phyloP scores from a whole-genome alignment of 805 yeast genomes.

The Metschnikowia matae region DNA sequence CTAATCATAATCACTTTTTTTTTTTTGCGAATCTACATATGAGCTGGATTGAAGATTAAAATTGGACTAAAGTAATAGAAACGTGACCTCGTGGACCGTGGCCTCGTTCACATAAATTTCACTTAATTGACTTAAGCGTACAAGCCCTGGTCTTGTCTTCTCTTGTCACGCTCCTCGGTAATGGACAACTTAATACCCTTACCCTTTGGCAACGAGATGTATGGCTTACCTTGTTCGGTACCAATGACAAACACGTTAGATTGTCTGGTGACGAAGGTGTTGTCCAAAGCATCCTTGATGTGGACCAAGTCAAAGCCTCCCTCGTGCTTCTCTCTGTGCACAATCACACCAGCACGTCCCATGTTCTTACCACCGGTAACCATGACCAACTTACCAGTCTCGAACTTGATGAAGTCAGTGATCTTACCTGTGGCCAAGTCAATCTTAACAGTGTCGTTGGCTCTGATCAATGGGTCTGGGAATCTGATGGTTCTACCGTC shows the following conservation, averaged over 20 bases:
- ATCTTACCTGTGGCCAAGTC: slow-evolving; percentile 96
- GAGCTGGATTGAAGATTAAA: too few species aligned
- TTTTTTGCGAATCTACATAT: too few species aligned
- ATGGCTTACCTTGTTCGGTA: slow-evolving; percentile 84
- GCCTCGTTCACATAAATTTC: not conserved
- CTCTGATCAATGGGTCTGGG: slow-evolving; percentile 97
- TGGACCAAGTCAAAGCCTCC: slow-evolving; percentile 98
- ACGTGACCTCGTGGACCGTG: too few species aligned
- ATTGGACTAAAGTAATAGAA: too few species aligned
- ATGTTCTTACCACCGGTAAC: slow-evolving; percentile 98
- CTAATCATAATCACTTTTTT: too few species aligned
- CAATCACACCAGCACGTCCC: slow-evolving; percentile 96
- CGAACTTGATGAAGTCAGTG: slow-evolving; percentile 83
- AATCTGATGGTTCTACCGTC: slow-evolving; percentile 99
- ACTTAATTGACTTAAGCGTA: slow-evolving; percentile 8
- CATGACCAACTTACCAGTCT: slow-evolving; percentile 84
- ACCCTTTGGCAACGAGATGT: slow-evolving; percentile 95
- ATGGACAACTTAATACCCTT: slow-evolving; percentile 95
- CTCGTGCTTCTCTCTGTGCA: slow-evolving; percentile 96
- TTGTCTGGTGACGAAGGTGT: slow-evolving; percentile 90
- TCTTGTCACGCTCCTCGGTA: slow-evolving; percentile 97
- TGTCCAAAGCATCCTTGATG: slow-evolving; percentile 91
- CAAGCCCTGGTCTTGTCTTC: slow-evolving; percentile 66
- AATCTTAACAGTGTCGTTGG: slow-evolving; percentile 96
- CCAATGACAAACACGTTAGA: slow-evolving; percentile 90